Conservation (phyloP, 1,284 basidiomycete genomes). For the Inonotus hispidus region DNA sequence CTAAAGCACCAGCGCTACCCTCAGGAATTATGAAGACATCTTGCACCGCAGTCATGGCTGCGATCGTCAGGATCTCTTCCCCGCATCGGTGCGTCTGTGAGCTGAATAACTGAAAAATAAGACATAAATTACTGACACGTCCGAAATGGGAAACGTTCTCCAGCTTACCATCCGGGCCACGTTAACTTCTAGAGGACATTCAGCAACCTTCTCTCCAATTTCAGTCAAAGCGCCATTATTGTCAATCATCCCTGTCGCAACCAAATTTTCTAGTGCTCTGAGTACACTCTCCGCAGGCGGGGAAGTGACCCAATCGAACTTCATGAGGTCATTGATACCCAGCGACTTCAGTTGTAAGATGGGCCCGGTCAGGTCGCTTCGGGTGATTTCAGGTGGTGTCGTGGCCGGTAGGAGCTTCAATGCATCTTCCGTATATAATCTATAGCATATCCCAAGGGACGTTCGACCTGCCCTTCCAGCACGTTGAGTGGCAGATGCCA, state of each 20-base stretch:
- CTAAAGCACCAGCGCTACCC: constrained; percentile 76
- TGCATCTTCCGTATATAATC: constrained; percentile 75
- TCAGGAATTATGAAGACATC: constrained; percentile 87
- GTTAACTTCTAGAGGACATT: constrained; percentile 72
- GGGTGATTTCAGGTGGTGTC: constrained; percentile 85
- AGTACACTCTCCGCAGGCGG: constrained; percentile 86
- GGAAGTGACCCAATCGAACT: constrained; percentile 89
- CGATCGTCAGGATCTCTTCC: constrained; percentile 91
- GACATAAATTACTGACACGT: constrained; percentile 24
- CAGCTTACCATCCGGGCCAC: constrained; percentile 67
- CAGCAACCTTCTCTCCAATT: constrained; percentile 67
- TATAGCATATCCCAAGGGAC: constrained; percentile 85
- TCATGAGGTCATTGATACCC: constrained; percentile 93
- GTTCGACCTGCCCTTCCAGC: constrained; percentile 91
- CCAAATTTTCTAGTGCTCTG: constrained; percentile 73
- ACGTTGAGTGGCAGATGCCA: constrained; percentile 83
- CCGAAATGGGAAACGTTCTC: constrained; percentile 28
- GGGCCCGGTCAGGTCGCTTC: constrained; percentile 83
- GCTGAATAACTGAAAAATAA: constrained; percentile 61
- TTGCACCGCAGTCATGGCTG: constrained; percentile 91
- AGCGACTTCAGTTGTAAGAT: constrained; percentile 91
- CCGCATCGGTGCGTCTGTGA: constrained; percentile 84
- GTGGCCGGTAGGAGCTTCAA: constrained; percentile 56
- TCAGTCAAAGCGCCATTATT: constrained; percentile 61
- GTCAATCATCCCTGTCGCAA: constrained; percentile 66